Base-by-base conservation (phyloP, 805 yeast species). In the Suhomyces faveliae region DNA sequence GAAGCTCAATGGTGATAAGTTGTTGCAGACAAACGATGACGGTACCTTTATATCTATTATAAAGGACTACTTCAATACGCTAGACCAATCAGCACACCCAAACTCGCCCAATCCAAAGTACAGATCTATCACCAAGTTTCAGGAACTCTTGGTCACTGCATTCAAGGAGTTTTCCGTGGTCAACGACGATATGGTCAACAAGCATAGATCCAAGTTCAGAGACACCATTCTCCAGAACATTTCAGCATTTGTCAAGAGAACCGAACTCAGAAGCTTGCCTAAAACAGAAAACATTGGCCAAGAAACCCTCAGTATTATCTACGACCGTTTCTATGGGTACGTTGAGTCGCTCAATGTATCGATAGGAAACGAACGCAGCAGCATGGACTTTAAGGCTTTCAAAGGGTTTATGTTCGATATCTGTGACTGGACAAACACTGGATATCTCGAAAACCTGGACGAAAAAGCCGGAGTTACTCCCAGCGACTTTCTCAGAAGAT, bases 11-110 rank as follows among this genome's bases (percentile, higher is more conserved):
- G 97, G 96, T 1, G 97, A 90, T 55, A 85, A 81, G 51, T 71
- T 94, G 6, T 66, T 94, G 41, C 74, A 78, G 48, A 84, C 91
- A 9, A 87, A 82, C 53, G 99, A 94, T 68, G 98, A 94, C 62
- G 98, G 98, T 2, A 81, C 85, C 54, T 90, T 95, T 56, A 87
- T 94, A 41, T 85, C 89, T 4, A 81, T 92, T 25, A 76, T 94
- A 51, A 94, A 92, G 61, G 81, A 83, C 21, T 94, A 87, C 66
- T 94, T 94, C 60, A 74, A 79, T 21, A 77, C 85, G 0, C 74
- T 92, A 19, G 96, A 87, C 59, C 84, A 85, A 47, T 79, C 87
- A 10, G 94, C 91, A 0, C 86, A 87, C 54, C 91, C 95, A 5
- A 77, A 77, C 29, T 77, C 95, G 0, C 66, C 79, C 6, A 83